Base-by-base conservation (phyloP, 2,329 filamentous ascomycete genomes). In the Coniella lustricola region DNA sequence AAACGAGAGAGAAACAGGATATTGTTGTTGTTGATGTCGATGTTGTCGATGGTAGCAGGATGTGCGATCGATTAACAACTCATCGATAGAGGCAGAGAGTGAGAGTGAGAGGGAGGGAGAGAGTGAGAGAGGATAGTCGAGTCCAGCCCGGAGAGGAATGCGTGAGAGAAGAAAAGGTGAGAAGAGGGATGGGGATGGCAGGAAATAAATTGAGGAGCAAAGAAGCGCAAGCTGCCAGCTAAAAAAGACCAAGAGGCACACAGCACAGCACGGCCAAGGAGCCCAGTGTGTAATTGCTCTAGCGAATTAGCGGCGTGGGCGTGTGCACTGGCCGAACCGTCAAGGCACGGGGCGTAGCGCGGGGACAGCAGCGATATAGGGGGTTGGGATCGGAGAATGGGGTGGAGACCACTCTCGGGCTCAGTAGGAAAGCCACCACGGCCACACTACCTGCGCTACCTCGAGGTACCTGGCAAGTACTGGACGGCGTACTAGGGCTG, bases 301-400 rank as follows among this genome's bases (percentile, higher is more conserved):
- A 54, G 52, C 49, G 49, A 52, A 49, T 54, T 44, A 44, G 50
- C 44, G 44, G 51, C 41, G 37, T 54, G 46, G 52, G 49, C 41
- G 49, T 48, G 48, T 48, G 48, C 45, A 46, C 52, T 52, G 45
- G 49, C 48, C 17, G 51, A 49, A 49, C 52, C 52, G 52, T 54
- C 52, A 54, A 54, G 52, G 52, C 49, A 49, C 45, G 41, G 50
- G 35, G 47, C 50, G 25, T 52, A 50, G 50, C 48, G 50, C 50
- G 22, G 38, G 22, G 42, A 51, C 25, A 29, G 37, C 29, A 45
- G 51, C 46, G 49, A 47, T 45, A 54, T 51, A 54, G 49, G 49
- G 51, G 44, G 45, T 51, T 49, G 47, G 49, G 49, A 46, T 46
- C 50, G 49, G 46, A 49, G 37, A 44, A 51, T 38, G 42, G 37